phyloP scores from a whole-genome alignment of 225 moss, liverwort and hornwort genomes.

The Polytrichum commune region DNA sequence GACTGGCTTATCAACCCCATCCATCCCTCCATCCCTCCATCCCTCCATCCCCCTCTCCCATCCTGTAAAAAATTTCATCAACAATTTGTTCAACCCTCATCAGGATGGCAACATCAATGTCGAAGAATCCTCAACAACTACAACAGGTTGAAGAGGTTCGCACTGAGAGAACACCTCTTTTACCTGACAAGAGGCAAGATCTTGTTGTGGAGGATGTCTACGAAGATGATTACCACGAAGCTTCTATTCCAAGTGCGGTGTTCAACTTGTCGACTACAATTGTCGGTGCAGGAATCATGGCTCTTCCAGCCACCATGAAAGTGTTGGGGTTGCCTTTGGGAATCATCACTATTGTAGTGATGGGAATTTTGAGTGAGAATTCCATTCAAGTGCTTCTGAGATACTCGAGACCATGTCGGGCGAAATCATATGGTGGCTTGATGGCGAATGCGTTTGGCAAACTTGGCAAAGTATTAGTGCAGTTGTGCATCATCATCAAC shows the following conservation, averaged over 20 bases:
- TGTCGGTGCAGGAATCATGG: slow-evolving; percentile 80
- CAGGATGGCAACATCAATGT: too few species aligned
- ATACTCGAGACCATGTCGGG: slow-evolving; percentile 57
- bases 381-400: slow-evolving; percentile 70
- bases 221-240: slow-evolving; percentile 70
- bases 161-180: slow-evolving; percentile 52
- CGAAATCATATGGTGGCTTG: slow-evolving; percentile 74
- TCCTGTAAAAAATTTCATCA: too few species aligned
- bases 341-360: slow-evolving; percentile 53
- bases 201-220: slow-evolving; percentile 50
- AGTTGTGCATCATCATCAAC: slow-evolving; percentile 79
- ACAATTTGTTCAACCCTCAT: too few species aligned
- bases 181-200: slow-evolving; percentile 69
- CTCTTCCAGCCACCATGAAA: slow-evolving; percentile 84
- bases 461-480: slow-evolving; percentile 48
- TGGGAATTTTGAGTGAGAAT: slow-evolving; percentile 70
- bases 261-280: slow-evolving; percentile 92
- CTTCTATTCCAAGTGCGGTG: slow-evolving; percentile 63
- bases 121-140: too few species aligned
- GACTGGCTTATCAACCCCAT: too few species aligned
- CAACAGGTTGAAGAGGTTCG: too few species aligned
- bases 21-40: too few species aligned
- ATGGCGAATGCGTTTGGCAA: slow-evolving; percentile 74
- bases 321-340: slow-evolving; percentile 83
- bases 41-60: too few species aligned